These are phyloP conservation scores for Chlorella ohadii DNA, from an alignment of 139 green algal genomes.

Conservation along the genomic window DNA sequence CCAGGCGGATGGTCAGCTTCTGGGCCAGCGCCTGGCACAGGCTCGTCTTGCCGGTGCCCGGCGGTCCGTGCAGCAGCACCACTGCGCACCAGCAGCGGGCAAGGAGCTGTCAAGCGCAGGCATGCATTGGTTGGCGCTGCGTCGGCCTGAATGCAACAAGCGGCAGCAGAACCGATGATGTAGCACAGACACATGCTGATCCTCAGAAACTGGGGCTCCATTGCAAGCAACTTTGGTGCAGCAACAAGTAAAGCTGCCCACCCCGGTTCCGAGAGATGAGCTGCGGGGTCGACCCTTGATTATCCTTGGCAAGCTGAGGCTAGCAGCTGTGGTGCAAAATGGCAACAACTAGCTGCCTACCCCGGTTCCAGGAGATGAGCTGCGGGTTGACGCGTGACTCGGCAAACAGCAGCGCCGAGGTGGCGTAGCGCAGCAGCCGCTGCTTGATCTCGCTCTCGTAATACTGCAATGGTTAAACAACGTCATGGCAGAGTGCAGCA, in stretches of 20 bases:
- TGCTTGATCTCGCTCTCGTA: constrained; percentile 85
- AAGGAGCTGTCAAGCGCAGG: too few relatives aligned
- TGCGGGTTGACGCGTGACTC: constrained; percentile 76
- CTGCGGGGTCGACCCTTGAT: too few relatives aligned
- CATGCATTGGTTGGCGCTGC: too few relatives aligned
- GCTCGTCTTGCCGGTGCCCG: constrained; percentile 85
- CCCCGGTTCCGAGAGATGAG: too few relatives aligned
- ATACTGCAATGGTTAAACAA: constrained; percentile 57
- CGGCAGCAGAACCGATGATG: too few relatives aligned
- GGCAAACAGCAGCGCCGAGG: constrained; percentile 88
- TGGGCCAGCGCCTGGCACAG: constrained; percentile 91
- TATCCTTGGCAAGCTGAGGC: too few relatives aligned
- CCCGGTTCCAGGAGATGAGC: constrained; percentile 89
- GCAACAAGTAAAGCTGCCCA: too few relatives aligned
- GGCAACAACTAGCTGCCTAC: neutral
- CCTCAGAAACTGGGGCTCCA: too few relatives aligned
- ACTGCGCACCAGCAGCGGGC: constrained; percentile 42
- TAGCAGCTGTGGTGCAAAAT: too few relatives aligned
- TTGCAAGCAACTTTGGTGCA: too few relatives aligned
- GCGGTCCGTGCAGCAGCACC: constrained; percentile 92
- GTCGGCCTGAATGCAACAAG: too few relatives aligned
- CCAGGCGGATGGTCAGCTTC: constrained; percentile 69
- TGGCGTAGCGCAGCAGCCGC: constrained; percentile 86
- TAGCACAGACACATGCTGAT: too few relatives aligned
- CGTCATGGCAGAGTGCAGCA: neutral